Evolutionary conservation across 2,329 filamentous ascomycete genomes (phyloP), one percentile per base, ranked within the genome.

Genomic region (Knufia fluminis): DNA sequence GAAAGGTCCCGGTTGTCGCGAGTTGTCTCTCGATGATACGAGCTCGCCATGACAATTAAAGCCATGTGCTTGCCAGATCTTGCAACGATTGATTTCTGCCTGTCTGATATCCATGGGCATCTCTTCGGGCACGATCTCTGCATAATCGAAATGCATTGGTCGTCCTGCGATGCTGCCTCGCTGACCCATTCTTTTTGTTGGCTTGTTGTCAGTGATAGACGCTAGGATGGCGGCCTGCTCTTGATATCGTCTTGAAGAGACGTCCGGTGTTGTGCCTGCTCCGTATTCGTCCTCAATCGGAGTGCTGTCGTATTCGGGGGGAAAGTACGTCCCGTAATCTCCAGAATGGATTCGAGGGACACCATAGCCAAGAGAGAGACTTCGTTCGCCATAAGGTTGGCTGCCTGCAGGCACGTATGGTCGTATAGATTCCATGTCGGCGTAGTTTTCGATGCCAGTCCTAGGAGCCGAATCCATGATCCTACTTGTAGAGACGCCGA

Each of bases 111-210:
- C 28, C 19, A 9, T 16, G 10, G 53, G 48, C 28, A 57, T 48
- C 10, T 22, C 4, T 35, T 55, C 53, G 3, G 55, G 51, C 4
- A 57, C 47, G 4, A 54, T 39, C 4, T 45, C 33, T 4, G 17
- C 16, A 40, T 55, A 57, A 23, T 54, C 36, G 35, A 54, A 55
- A 28, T 45, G 14, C 43, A 16, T 17, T 16, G 40, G 40, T 24
- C 14, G 10, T 3, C 16, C 16, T 4, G 19, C 10, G 9, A 7
- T 35, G 24, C 8, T 12, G 12, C n/a, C 3, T 10, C 4, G 23
- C 10, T 4, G 17, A 17, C 35, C 8, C 16, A 4, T 16, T 14
- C 32, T 45, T 26, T 32, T 46, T 17, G 22, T 14, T 33, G 41
- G 50, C 16, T 50, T 48, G 17, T 23, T n/a, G 2, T 32, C 40